Base-by-base conservation (phyloP, 2,329 filamentous ascomycete species). In the Diplodia intermedia region DNA sequence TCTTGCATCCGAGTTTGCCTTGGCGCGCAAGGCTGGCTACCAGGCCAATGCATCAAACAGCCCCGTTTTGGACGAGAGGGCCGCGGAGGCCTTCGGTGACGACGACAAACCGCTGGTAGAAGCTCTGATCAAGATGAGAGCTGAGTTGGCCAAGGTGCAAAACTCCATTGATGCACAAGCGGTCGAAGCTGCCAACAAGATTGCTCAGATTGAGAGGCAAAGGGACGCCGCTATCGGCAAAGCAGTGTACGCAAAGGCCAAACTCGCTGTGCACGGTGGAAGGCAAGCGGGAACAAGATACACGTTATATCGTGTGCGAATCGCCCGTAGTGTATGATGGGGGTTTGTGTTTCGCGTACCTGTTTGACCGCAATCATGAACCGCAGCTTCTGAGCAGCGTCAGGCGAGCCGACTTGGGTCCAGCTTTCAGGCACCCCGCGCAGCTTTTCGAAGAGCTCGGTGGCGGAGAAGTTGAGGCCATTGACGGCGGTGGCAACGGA, bases 141-240 rank as follows among this genome's bases (percentile, higher is more conserved):
- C 90, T 7, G 95, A 99, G 75, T 84, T 99, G 14, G 88, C 90
- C 29, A 95, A 94, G 70, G 94, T 99, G 53, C 96, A 99, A 77
- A 88, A 85, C 15, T 92, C 93, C 0, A 91, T 99, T 61, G 94
- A 97, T 73, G 89, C 92, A 72, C 95, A 98, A 80, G 91, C 93
- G 14, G 85, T 92, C 8, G 83, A 92, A 67, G 94, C 95, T 9
- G 93, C 94, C 0, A 94, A 91, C 78, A 89, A 94, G 70, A 94
- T 99, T 70, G 94, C 94, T 1, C 94, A 97, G 77, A 91, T 96
- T 1, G 95, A 99, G 77, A 94, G 92, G 76, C 95, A 99, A 81
- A 88, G 96, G 62, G 95, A 99, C 79, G 89, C 91, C 50, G 95
- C 95, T n/a, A 90, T 99, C 66, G 91, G 90, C 73, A 95, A 99